A percentile compares a stretch with the other conserved stretches of the same genome.
phyloP scores from a whole-genome alignment of 2,329 filamentous ascomycete species.

The Fusarium sp. region DNA sequence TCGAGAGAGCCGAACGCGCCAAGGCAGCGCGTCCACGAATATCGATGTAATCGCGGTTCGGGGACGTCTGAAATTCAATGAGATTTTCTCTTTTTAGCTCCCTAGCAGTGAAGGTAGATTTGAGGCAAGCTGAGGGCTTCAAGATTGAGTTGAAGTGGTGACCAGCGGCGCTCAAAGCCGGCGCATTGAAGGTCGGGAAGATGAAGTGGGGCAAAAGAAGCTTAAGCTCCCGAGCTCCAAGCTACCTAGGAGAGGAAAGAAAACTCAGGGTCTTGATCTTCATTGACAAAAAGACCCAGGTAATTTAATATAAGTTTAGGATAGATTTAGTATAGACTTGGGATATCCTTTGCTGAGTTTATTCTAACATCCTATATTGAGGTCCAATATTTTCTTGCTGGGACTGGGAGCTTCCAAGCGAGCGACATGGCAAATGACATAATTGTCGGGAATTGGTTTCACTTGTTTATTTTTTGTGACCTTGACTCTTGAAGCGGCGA shows the following conservation, averaged over 20 bases:
- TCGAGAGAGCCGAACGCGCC: neutral
- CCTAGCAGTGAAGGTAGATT: neutral
- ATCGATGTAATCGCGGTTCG: neutral
- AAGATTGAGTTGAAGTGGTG: neutral
- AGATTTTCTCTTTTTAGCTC: neutral
- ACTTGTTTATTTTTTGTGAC: no score
- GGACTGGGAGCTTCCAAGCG: neutral
- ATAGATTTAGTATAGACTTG: no score
- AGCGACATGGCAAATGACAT: conserved; percentile 15
- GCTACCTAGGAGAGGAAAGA: no score
- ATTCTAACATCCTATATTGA: no score
- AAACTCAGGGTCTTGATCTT: no score
- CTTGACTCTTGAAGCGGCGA: neutral
- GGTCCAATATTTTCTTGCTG: no score
- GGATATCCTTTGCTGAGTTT: no score
- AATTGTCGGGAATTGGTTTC: neutral
- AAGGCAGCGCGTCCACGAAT: neutral
- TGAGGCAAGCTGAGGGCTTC: neutral
- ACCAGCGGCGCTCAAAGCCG: neutral
- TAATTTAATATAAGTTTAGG: no score
- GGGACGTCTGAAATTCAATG: neutral
- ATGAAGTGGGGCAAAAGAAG: conserved; percentile 21
- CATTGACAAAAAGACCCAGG: no score
- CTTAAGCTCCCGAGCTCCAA: no score
- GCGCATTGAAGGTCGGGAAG: neutral